Evolutionary conservation across 805 yeast species (phyloP).

Genomic region (Diddensiella santjacobensis): DNA sequence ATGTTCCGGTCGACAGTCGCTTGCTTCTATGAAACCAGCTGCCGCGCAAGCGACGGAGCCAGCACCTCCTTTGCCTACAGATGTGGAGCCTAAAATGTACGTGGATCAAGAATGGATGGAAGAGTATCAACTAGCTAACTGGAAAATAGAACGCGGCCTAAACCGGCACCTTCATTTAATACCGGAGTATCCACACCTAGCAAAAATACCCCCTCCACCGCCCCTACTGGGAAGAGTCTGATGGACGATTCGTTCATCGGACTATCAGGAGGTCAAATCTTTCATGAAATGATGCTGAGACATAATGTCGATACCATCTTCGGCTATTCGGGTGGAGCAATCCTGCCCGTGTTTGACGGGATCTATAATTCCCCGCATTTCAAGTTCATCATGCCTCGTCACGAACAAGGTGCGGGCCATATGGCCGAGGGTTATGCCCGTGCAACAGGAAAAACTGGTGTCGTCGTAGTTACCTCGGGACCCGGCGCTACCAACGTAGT

Average conservation of each 20-base stretch:
- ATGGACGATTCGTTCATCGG: constrained; percentile 80
- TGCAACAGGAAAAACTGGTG: constrained; percentile 95
- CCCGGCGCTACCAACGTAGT: constrained; percentile 98
- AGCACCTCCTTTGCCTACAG: neutral
- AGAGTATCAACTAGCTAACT: too few relatives aligned
- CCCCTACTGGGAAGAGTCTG: constrained; percentile 14
- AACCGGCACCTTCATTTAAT: constrained; percentile 38
- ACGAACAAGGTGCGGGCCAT: constrained; percentile 99
- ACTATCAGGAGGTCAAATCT: constrained; percentile 95
- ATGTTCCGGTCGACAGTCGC: neutral
- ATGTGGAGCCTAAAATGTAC: neutral
- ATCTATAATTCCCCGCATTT: constrained; percentile 87
- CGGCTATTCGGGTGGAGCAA: constrained; percentile 99
- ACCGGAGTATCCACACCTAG: constrained; percentile 13
- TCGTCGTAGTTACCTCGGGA: constrained; percentile 96
- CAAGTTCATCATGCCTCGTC: constrained; percentile 88
- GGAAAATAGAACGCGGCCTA: constrained; percentile 30
- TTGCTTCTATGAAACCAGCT: neutral
- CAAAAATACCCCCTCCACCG: neutral
- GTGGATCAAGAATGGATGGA: too few relatives aligned
- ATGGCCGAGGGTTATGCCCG: constrained; percentile 99
- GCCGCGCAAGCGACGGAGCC: neutral
- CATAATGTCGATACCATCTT: constrained; percentile 94
- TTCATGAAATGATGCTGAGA: constrained; percentile 97
- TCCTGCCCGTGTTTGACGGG: constrained; percentile 95